Percentiles rank a stretch among this genome's conserved stretches.
Conservation (phyloP, 345 rosid genomes). For the Euphorbia pulcherrima region DNA sequence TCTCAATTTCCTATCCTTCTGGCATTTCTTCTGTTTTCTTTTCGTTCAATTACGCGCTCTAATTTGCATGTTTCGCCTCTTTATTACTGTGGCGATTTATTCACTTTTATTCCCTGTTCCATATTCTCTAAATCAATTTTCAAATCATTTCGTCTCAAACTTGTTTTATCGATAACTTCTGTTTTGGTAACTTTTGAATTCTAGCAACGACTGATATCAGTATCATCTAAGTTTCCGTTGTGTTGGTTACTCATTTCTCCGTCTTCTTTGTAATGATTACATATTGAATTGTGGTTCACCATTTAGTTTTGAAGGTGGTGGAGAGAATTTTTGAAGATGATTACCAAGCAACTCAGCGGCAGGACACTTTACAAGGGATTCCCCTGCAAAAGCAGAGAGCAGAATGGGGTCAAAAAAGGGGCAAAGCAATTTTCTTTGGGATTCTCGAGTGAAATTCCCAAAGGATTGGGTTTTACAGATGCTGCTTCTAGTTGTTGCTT, state of each 20-base stretch:
- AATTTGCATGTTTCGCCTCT: neutral
- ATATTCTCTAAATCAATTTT: neutral
- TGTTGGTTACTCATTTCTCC: no score
- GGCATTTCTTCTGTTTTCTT: neutral
- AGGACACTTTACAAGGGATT: constrained; percentile 33
- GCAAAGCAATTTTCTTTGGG: constrained; percentile 18
- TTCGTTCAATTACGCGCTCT: neutral
- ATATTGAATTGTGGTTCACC: neutral
- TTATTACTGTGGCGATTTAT: neutral
- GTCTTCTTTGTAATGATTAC: neutral
- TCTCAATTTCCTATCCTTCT: neutral
- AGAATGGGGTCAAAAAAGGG: constrained; percentile 17
- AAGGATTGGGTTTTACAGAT: constrained; percentile 24
- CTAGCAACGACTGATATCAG: neutral
- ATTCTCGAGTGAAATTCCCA: constrained; percentile 18
- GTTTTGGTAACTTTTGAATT: neutral
- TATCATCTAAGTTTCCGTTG: neutral
- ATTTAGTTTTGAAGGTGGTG: neutral
- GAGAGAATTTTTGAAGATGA: constrained; percentile 27
- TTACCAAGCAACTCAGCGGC: constrained; percentile 37
- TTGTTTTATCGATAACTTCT: neutral
- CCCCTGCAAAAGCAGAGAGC: constrained; percentile 24
- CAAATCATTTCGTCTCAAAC: neutral
- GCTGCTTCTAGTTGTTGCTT: constrained; percentile 11
- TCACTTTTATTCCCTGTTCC: neutral